Conservation (phyloP, 192 early-diverging fungal genomes). For the Lunasporangiospora selenospora region DNA sequence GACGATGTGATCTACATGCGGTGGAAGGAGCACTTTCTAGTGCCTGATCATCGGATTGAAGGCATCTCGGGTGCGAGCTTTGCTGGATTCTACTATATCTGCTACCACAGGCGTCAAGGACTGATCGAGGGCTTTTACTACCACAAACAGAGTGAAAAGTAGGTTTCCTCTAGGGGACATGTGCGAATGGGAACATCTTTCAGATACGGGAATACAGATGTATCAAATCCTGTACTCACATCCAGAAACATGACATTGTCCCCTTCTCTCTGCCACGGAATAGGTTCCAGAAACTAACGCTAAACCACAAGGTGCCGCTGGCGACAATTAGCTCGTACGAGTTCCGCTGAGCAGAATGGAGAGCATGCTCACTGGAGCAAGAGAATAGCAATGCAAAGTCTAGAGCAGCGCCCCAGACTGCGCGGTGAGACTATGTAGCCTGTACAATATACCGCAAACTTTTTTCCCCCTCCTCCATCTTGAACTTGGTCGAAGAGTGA, state of each 20-base stretch:
- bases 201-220: background rate
- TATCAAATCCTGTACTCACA: background rate
- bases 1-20: slow-evolving; percentile 84
- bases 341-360: slow-evolving; percentile 28
- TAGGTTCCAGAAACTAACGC: slow-evolving; percentile 39
- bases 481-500: too few species aligned
- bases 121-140: slow-evolving; percentile 75
- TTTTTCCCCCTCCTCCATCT: too few species aligned
- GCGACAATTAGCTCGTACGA: slow-evolving; percentile 18
- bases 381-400: too few species aligned
- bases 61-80: slow-evolving; percentile 84
- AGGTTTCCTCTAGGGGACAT: slow-evolving; percentile 4
- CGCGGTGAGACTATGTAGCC: too few species aligned
- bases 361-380: too few species aligned
- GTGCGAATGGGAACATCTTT: background rate
- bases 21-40: slow-evolving; percentile 94
- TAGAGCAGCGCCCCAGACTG: too few species aligned
- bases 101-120: slow-evolving; percentile 70
- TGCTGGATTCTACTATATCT: slow-evolving; percentile 90
- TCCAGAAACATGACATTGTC: background rate
- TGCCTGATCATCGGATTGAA: slow-evolving; percentile 82
- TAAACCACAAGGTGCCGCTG: slow-evolving; percentile 15
- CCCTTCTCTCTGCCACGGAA: background rate
- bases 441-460: too few species aligned
- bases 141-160: slow-evolving; percentile 61